A percentile compares a stretch with the other conserved stretches of the same genome.
These are phyloP conservation scores for Cocos nucifera DNA, from an alignment of 176 grass and related monocot species.

Conservation along the genomic window DNA sequence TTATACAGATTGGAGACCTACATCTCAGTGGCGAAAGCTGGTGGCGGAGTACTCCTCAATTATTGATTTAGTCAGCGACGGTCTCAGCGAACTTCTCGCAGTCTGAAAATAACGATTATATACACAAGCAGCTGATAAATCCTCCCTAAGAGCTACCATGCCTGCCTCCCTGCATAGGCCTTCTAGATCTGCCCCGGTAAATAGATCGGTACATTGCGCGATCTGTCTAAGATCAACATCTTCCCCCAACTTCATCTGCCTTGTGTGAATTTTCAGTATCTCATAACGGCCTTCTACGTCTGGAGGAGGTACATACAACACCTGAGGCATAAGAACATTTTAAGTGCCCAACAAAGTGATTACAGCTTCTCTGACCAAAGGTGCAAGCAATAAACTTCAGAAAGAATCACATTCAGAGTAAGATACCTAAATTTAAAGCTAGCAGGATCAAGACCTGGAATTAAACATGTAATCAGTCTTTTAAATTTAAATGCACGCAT, in stretches of 20 bases:
- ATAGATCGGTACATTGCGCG: conserved; percentile 43
- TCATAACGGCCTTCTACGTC: conserved; percentile 61
- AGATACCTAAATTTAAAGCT: no score
- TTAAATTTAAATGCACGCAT: no score
- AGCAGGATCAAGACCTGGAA: no score
- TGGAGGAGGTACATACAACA: conserved; percentile 67
- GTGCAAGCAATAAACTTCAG: no score
- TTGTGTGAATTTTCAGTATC: conserved; percentile 63
- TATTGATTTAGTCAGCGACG: conserved; percentile 56
- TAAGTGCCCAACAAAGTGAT: no score
- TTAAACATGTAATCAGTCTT: no score
- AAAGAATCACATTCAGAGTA: no score
- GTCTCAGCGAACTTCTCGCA: conserved; percentile 38
- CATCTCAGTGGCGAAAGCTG: conserved; percentile 9
- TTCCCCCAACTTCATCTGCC: conserved; percentile 57
- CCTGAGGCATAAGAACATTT: conserved; percentile 19
- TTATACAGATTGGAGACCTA: no score
- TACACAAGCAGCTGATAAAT: conserved; percentile 31
- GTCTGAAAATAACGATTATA: conserved; percentile 40
- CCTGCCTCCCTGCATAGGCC: conserved; percentile 73
- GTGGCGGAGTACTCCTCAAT: conserved; percentile 50
- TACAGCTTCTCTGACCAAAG: no score
- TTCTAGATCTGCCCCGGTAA: conserved; percentile 79
- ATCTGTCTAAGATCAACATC: conserved; percentile 61
- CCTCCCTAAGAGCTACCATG: conserved; percentile 63